phyloP scores from a whole-genome alignment of 495 filamentous ascomycete genomes.

The Pyrenula aspistea region DNA sequence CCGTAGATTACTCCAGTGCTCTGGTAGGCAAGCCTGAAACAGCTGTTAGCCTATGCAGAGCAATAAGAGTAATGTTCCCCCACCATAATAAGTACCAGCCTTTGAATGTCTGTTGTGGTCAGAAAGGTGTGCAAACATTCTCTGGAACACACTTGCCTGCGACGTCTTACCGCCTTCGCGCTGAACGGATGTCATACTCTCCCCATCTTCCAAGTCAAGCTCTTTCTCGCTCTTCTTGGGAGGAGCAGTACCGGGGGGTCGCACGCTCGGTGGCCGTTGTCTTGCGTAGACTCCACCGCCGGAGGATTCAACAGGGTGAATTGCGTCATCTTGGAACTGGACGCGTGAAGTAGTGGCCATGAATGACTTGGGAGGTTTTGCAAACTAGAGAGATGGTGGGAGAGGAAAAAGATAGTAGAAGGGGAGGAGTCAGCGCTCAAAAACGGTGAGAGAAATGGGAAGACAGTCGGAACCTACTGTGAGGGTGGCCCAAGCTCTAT shows the following conservation, averaged over 20 bases:
- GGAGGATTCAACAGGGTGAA: neutral
- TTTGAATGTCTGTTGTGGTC: conserved; percentile 4
- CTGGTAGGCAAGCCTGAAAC: conserved; percentile 42
- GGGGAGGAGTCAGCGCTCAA: too few species aligned
- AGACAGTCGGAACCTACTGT: too few species aligned
- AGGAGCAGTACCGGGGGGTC: neutral
- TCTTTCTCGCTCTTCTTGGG: neutral
- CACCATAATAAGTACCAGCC: conserved; percentile 10
- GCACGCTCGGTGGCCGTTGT: neutral
- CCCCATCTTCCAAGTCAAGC: conserved; percentile 14
- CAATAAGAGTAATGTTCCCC: neutral
- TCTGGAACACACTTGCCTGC: conserved; percentile 8
- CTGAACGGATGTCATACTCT: conserved; percentile 5
- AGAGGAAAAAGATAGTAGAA: neutral
- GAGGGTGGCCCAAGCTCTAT: neutral
- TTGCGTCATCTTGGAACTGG: neutral
- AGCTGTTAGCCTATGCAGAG: conserved; percentile 7
- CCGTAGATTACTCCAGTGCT: conserved; percentile 56
- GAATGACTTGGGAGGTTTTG: too few species aligned
- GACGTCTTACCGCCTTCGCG: conserved; percentile 6
- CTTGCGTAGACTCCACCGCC: conserved; percentile 2
- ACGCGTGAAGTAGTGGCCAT: too few species aligned
- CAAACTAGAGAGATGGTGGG: neutral
- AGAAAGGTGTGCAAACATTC: too few species aligned
- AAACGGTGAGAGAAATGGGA: too few species aligned